phyloP scores from a whole-genome alignment of 2,329 filamentous ascomycete genomes.

The Nothomitra cinnamomea region DNA sequence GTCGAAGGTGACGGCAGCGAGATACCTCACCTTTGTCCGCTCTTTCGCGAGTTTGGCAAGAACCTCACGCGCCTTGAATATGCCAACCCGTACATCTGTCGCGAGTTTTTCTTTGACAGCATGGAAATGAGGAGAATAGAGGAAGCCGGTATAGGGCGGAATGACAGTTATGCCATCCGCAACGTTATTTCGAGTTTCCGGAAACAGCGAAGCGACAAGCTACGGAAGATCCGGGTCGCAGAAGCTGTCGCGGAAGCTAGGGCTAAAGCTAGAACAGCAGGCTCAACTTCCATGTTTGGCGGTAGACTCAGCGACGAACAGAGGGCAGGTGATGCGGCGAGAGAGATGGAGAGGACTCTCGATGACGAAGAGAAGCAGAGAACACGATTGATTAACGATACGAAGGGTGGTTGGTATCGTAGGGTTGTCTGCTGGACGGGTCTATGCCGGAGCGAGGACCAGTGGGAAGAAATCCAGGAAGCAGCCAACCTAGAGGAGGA shows the following conservation, averaged over 20 bases:
- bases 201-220: neutral
- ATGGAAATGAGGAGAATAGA: slow-evolving; percentile 3
- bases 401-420: slow-evolving; percentile 2
- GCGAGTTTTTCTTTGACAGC: neutral
- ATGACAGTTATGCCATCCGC: neutral
- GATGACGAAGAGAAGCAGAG: slow-evolving; percentile 2
- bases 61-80: slow-evolving; percentile 1
- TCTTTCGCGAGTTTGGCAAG: neutral
- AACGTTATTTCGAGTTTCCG: neutral
- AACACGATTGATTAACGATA: neutral
- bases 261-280: neutral
- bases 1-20: neutral
- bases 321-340: neutral
- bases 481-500: slow-evolving; percentile 1
- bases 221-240: neutral
- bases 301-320: neutral
- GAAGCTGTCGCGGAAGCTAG: neutral
- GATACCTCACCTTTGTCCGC: slow-evolving; percentile 4
- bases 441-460: neutral
- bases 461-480: slow-evolving; percentile 2
- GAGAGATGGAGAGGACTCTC: slow-evolving; percentile 2
- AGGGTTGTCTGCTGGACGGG: slow-evolving; percentile 1
- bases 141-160: neutral
- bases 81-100: slow-evolving; percentile 3
- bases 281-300: neutral